Percentiles rank a stretch among this genome's conserved stretches.
phyloP scores from a whole-genome alignment of 1,139 yeast genomes.

The Cylindricascospora bacillispora region DNA sequence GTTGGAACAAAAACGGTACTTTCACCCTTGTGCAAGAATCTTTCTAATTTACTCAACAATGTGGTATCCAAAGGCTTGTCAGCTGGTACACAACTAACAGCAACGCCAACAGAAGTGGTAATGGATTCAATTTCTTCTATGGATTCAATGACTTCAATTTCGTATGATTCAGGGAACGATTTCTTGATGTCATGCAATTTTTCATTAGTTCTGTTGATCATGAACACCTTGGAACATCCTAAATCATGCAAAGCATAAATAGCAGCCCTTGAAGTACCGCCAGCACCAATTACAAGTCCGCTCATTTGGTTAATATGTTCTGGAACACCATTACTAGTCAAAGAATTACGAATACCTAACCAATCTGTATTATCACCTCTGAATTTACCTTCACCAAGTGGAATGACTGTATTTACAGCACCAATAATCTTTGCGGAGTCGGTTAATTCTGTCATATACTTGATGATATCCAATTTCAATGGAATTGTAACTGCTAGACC shows the following conservation, averaged over 20 bases:
- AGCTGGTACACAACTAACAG: slow-evolving; percentile 84
- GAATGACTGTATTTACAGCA: slow-evolving; percentile 82
- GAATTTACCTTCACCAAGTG: slow-evolving; percentile 41
- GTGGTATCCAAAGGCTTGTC: slow-evolving; percentile 55
- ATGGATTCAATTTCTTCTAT: slow-evolving; percentile 30
- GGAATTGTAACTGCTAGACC: slow-evolving; percentile 93
- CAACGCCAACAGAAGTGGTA: slow-evolving; percentile 39
- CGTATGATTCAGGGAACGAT: slow-evolving; percentile 48
- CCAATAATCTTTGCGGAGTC: slow-evolving; percentile 72
- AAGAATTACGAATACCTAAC: slow-evolving; percentile 72
- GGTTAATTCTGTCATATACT: slow-evolving; percentile 48
- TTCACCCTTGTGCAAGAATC: slow-evolving; percentile 30
- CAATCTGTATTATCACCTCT: slow-evolving; percentile 93
- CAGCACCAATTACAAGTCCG: slow-evolving; percentile 85
- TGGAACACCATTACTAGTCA: slow-evolving; percentile 49
- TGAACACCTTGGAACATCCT: slow-evolving; percentile 67
- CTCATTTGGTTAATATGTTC: slow-evolving; percentile 26
- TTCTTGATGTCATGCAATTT: slow-evolving; percentile 49
- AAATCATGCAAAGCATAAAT: slow-evolving; percentile 68
- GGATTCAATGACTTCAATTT: slow-evolving; percentile 47
- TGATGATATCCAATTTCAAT: slow-evolving; percentile 64
- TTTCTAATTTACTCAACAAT: slow-evolving; percentile 36
- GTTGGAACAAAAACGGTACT: slow-evolving; percentile 35
- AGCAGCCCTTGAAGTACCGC: slow-evolving; percentile 96
- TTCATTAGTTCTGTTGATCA: slow-evolving; percentile 66